Evolutionary conservation across 371 early-diverging fungal species (phyloP), one percentile per base, ranked within the genome.

Genomic region (Massospora cicadina): DNA sequence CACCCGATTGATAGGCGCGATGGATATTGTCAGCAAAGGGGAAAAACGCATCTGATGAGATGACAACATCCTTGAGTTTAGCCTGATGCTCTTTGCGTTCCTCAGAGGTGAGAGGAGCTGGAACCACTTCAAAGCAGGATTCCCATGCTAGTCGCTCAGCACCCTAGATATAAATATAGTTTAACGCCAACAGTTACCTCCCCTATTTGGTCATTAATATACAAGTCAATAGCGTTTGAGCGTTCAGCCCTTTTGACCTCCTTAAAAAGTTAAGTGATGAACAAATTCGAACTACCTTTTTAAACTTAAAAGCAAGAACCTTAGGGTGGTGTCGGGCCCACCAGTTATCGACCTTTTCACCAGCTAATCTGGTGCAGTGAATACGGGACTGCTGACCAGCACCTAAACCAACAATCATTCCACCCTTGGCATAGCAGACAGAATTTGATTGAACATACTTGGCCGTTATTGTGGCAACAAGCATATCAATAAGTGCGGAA

Each of bases 361-460:
- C 95, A n/a, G 95, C 97, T 65, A 97, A 84, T 64, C 97, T 85
- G 5, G 95, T 95, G 80, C 95, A 95, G 79, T 94, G 98, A 65
- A 97, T 94, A 67, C 98, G 85, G 57, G 91, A 91, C 79, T 97
- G 96, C 77, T 97, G 96, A 59, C 98, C 98, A 65, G 96, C 98
- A 65, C 98, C 98, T 60, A 97, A 79, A 65, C 98, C 98, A 67
- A 95, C 84, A n/a, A 94, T 89, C 91, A 91, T 91, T 68, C 98
- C 98, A 72, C 92, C 86, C 79, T 90, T 89, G 69, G 95, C 98
- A 70, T 93, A 97, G 76, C 92, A 91, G 53, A 97, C 95, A 54
- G 94, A 93, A 84, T 97, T 97, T 69, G 90, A 89, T 78, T 97
- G 96, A 58, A 95, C 94, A 83, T 93, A 97, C 76, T 97, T 97